A percentile compares a stretch with the other conserved stretches of the same genome.
phyloP scores from a whole-genome alignment of 1,139 yeast species.

The Saccharomyces hybrid region DNA sequence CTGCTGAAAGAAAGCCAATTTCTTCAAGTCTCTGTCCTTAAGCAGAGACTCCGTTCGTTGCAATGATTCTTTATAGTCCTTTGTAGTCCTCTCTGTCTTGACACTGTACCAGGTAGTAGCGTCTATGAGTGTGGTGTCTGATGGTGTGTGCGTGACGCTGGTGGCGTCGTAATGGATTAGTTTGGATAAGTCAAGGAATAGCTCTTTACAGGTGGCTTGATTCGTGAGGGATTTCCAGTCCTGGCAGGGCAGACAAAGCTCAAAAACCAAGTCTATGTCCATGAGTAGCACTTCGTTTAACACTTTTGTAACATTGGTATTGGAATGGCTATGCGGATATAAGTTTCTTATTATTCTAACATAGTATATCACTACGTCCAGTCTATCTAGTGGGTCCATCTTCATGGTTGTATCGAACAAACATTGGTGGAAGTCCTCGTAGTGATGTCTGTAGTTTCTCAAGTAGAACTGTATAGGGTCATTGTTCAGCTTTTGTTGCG shows the following conservation, averaged over 20 bases:
- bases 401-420: constrained; percentile 24
- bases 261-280: constrained; percentile 15
- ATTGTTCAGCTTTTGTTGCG: constrained; percentile 2
- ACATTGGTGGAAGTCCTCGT: constrained; percentile 31
- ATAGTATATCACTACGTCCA: constrained; percentile 26
- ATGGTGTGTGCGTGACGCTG: background rate
- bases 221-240: constrained; percentile 25
- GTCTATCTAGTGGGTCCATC: constrained; percentile 27
- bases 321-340: background rate
- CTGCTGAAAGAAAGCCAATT: constrained; percentile 7
- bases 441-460: constrained; percentile 24
- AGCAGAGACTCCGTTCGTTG: constrained; percentile 7
- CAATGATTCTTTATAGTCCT: constrained; percentile 5
- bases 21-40: constrained; percentile 9
- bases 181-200: constrained; percentile 5
- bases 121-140: background rate
- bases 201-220: constrained; percentile 15
- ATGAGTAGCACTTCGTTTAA: constrained; percentile 18
- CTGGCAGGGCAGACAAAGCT: constrained; percentile 18
- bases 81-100: background rate
- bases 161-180: background rate
- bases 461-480: constrained; percentile 29
- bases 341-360: constrained; percentile 12
- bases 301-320: constrained; percentile 8
- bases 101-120: background rate